Conservation (phyloP, 768 basidiomycete species). For the Hemileccinum impolitum region DNA sequence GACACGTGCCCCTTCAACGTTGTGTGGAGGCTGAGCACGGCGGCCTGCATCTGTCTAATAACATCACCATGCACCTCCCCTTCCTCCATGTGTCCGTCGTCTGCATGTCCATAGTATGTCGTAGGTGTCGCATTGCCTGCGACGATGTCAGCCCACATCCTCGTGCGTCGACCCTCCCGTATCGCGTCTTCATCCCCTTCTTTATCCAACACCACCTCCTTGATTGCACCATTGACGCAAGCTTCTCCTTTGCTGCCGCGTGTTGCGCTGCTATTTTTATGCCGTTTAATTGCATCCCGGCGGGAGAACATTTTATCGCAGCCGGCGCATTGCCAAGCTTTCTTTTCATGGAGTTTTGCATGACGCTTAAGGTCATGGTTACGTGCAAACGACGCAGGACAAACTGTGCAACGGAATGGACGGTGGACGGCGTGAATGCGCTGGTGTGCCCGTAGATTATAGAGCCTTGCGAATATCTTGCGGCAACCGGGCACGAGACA, state of each 20-base stretch:
- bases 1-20: constrained; percentile 58
- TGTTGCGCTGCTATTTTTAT: constrained; percentile 58
- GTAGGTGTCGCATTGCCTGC: constrained; percentile 29
- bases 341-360: constrained; percentile 64
- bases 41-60: constrained; percentile 47
- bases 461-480: constrained; percentile 68
- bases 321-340: constrained; percentile 70
- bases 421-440: constrained; percentile 62
- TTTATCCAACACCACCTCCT: constrained; percentile 53
- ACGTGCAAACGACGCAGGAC: constrained; percentile 73
- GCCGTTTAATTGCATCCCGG: constrained; percentile 77
- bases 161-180: constrained; percentile 58
- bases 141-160: constrained; percentile 62
- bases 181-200: constrained; percentile 36
- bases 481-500: constrained; percentile 63
- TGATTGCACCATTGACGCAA: constrained; percentile 56
- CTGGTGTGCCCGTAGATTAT: constrained; percentile 68
- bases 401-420: constrained; percentile 59
- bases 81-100: constrained; percentile 45
- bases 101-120: constrained; percentile 11
- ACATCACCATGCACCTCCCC: constrained; percentile 54
- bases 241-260: constrained; percentile 48
- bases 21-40: constrained; percentile 52
- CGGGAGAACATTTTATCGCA: constrained; percentile 73
- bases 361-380: constrained; percentile 84